These are phyloP conservation scores for Eucalyptus melliodora DNA, from an alignment of 345 rosid species.

Conservation along the genomic window DNA sequence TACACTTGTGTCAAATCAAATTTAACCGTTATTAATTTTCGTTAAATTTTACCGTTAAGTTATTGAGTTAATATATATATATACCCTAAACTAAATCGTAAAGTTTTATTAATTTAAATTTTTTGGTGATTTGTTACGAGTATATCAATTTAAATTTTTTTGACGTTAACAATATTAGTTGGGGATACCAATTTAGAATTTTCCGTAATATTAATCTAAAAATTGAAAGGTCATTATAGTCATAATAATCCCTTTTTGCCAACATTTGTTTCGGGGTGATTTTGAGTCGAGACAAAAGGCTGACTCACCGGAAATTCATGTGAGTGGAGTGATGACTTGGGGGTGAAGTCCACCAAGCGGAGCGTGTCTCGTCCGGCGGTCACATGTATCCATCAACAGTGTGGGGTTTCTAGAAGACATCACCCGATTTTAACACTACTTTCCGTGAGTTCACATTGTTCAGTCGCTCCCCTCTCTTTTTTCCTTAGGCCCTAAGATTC, in stretches of 20 bases:
- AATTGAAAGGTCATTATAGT: too few relatives aligned
- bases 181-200: too few relatives aligned
- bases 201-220: accelerated
- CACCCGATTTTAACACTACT: background rate
- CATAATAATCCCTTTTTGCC: too few relatives aligned
- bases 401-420: background rate
- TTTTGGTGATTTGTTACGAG: accelerated
- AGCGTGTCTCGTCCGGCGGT: background rate
- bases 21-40: accelerated
- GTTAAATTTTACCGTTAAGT: accelerated
- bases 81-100: too few relatives aligned
- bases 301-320: background rate
- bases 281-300: background rate
- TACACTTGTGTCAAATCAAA: too few relatives aligned
- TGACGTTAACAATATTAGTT: accelerated
- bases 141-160: accelerated
- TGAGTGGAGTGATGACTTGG: background rate
- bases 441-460: background rate
- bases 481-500: background rate
- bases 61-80: too few relatives aligned
- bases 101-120: too few relatives aligned
- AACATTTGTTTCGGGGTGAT: background rate
- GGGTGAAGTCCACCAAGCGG: background rate
- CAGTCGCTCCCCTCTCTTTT: background rate
- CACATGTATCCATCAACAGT: background rate